Conservation (phyloP, 2,329 filamentous ascomycete species). For the Stagonosporopsis tanaceti region DNA sequence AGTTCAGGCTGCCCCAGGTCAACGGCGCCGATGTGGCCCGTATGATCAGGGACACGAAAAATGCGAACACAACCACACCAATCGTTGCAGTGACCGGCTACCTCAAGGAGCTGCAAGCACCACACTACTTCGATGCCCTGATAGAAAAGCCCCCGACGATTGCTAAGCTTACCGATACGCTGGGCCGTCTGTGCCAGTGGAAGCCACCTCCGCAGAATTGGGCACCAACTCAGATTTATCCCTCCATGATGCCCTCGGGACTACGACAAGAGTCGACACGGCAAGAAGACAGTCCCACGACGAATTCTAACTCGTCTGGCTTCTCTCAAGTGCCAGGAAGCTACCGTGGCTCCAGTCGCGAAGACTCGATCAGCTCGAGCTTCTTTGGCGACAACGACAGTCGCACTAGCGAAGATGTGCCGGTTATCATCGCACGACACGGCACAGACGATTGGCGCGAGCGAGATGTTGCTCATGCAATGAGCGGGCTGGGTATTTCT, state of each 20-base stretch:
- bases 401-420: slow-evolving; percentile 75
- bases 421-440: slow-evolving; percentile 77
- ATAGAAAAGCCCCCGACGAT: slow-evolving; percentile 97
- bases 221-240: slow-evolving; percentile 50
- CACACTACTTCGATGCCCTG: slow-evolving; percentile 93
- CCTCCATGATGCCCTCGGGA: slow-evolving; percentile 63
- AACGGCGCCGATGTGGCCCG: slow-evolving; percentile 94
- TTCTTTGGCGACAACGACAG: slow-evolving; percentile 88
- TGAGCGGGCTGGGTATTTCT: slow-evolving; percentile 78
- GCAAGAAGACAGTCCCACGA: slow-evolving; percentile 82
- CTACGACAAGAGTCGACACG: slow-evolving; percentile 70
- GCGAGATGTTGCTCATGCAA: slow-evolving; percentile 55
- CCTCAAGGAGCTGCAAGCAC: slow-evolving; percentile 93
- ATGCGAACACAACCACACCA: slow-evolving; percentile 90
- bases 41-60: slow-evolving; percentile 97
- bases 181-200: slow-evolving; percentile 92
- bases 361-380: slow-evolving; percentile 88
- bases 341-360: slow-evolving; percentile 79
- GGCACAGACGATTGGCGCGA: slow-evolving; percentile 81
- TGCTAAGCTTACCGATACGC: slow-evolving; percentile 86
- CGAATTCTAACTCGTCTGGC: slow-evolving; percentile 71
- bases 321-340: slow-evolving; percentile 75
- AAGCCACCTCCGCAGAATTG: slow-evolving; percentile 75
- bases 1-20: slow-evolving; percentile 93
- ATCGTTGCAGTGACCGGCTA: slow-evolving; percentile 98